Conservation (phyloP, 768 basidiomycete species). For the Myochromella boudieri region DNA sequence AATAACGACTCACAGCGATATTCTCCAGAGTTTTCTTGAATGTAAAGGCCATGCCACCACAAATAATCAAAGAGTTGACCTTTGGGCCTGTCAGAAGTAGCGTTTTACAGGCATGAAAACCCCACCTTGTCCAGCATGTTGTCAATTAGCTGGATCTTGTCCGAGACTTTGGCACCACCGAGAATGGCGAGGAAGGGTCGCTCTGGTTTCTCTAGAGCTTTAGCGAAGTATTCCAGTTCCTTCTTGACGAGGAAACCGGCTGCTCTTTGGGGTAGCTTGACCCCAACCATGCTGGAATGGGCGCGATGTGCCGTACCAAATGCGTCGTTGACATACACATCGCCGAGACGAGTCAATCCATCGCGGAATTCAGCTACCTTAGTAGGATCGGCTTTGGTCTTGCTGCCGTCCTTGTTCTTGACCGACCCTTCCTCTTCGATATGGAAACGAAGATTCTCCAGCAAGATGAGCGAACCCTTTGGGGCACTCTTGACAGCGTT, state of each 20-base stretch:
- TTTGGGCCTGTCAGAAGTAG: slow-evolving; percentile 25
- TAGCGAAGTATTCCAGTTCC: slow-evolving; percentile 98
- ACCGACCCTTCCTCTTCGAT: slow-evolving; percentile 95
- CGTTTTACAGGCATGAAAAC: not conserved
- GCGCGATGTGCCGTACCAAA: slow-evolving; percentile 99
- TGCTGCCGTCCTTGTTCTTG: slow-evolving; percentile 92
- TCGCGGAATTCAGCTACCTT: slow-evolving; percentile 84
- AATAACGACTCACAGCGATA: slow-evolving; percentile 48
- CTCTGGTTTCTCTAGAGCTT: slow-evolving; percentile 93
- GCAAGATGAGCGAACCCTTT: slow-evolving; percentile 74
- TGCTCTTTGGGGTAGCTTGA: slow-evolving; percentile 88
- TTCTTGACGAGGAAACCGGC: slow-evolving; percentile 98
- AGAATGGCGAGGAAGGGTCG: slow-evolving; percentile 97
- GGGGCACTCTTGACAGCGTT: slow-evolving; percentile 66
- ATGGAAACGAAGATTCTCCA: slow-evolving; percentile 98
- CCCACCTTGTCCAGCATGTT: slow-evolving; percentile 96
- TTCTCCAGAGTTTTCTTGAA: slow-evolving; percentile 94
- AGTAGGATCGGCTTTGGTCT: slow-evolving; percentile 88
- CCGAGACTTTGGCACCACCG: slow-evolving; percentile 97
- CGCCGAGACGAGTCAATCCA: slow-evolving; percentile 86
- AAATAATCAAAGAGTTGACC: slow-evolving; percentile 95
- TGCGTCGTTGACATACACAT: slow-evolving; percentile 98
- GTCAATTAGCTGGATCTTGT: slow-evolving; percentile 98
- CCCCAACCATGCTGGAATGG: slow-evolving; percentile 98
- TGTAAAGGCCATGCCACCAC: slow-evolving; percentile 99